Base-by-base conservation (phyloP, 2,329 filamentous ascomycete species). In the Talaromyces verruculosus region DNA sequence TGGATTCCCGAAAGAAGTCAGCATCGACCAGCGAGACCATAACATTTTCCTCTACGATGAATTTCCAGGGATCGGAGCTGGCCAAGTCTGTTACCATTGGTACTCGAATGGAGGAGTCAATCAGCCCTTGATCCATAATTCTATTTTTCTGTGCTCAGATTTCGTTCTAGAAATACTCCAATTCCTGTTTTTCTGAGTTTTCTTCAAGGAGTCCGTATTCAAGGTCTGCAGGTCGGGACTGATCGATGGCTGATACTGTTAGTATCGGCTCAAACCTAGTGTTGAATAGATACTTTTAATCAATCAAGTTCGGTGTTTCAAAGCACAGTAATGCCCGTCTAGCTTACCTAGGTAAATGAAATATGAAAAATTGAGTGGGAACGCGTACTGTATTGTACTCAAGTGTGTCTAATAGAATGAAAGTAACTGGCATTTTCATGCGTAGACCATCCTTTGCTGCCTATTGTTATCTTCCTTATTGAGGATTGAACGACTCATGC, bases 71-170 rank as follows among this genome's bases (percentile, higher is more conserved):
- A n/a, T 66, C 49, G 60, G 43, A 61, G 17, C 28, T 43, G 19
- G 33, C 39, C 13, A 60, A 37, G 35, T 60, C 57, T n/a, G 22
- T 28, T 13, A 43, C 53, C n/a, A 19, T 15, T 39, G 55, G 41
- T 37, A n/a, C 41, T n/a, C 55, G 33, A 76, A 82, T 51, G 77
- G 80, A 67, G 74, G 77, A 2, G 71, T 80, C 63, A 78, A 76
- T 66, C 68, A 78, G 0, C 73, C 74, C 3, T 76, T 82, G 71
- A 76, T 80, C 2, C 77, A 82, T 60, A 81, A 82, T 65, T 82
- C 79, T 67, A 79, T 82, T 33, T 82, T 39, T 6, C 33, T 57
- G 2, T 22, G 33, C 5, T 37, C 33, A 57, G 17, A 7, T 22
- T 37, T 39, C 5, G 30, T 57, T 57, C 7, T 39, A 57, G 33